Percentiles rank a stretch among this genome's conserved stretches.
phyloP scores from a whole-genome alignment of 2,329 filamentous ascomycete species.

The Akanthomyces uredinophilus region DNA sequence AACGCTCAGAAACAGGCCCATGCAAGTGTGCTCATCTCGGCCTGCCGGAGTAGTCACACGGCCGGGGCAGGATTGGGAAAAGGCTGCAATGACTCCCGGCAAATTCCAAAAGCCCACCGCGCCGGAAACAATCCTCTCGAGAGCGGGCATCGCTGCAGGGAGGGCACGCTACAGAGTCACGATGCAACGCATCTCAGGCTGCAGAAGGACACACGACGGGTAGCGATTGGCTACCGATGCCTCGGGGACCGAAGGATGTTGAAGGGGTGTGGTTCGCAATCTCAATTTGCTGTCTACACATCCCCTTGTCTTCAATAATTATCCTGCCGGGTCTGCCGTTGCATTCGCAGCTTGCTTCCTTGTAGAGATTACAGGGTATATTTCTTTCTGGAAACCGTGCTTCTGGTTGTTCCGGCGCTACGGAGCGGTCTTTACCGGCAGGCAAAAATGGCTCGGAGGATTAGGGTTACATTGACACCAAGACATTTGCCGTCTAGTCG shows the following conservation, averaged over 20 bases:
- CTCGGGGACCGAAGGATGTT: not conserved
- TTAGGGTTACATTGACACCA: not conserved
- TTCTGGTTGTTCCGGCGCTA: not conserved
- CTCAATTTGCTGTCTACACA: not conserved
- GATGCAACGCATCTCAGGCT: not conserved
- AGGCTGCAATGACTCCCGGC: not conserved
- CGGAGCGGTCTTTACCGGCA: not conserved
- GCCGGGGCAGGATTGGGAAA: not conserved
- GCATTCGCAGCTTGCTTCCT: not conserved
- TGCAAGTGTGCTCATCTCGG: not conserved
- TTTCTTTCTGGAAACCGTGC: not conserved
- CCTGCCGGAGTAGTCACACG: not conserved
- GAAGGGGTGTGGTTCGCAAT: not conserved
- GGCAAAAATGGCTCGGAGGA: not conserved
- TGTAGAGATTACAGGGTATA: too few relatives aligned
- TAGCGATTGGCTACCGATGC: not conserved
- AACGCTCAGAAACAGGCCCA: not conserved
- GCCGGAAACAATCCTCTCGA: not conserved
- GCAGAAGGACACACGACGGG: not conserved
- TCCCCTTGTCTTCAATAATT: not conserved
- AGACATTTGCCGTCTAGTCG: not conserved
- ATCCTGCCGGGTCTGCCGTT: not conserved
- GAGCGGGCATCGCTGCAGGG: not conserved
- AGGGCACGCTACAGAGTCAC: not conserved
- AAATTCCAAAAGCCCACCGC: not conserved